phyloP scores from a whole-genome alignment of 768 basidiomycete genomes.

The Boletus reticuloceps region DNA sequence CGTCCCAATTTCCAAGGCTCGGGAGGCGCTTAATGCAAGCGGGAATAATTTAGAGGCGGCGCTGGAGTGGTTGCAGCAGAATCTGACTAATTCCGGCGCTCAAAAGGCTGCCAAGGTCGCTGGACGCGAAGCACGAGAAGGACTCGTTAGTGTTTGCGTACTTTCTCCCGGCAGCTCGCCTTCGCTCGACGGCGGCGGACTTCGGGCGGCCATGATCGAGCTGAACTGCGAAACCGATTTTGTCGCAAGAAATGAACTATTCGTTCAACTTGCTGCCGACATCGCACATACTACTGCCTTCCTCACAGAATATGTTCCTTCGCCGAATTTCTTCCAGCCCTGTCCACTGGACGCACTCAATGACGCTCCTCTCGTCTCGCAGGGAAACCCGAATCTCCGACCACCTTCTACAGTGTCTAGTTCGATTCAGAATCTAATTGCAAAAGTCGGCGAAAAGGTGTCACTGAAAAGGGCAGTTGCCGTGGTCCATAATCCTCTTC shows the following conservation, averaged over 20 bases:
- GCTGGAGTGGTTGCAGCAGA: constrained; percentile 76
- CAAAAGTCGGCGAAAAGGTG: constrained; percentile 81
- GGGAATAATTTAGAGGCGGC: constrained; percentile 75
- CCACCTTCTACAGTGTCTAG: constrained; percentile 50
- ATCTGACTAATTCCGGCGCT: constrained; percentile 67
- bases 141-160: constrained; percentile 73
- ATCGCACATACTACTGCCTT: constrained; percentile 85
- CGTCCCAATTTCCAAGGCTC: constrained; percentile 84
- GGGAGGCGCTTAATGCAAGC: constrained; percentile 75
- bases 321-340: constrained; percentile 40
- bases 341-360: constrained; percentile 51
- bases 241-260: constrained; percentile 83
- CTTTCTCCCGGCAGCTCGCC: constrained; percentile 59
- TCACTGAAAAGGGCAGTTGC: constrained; percentile 58
- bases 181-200: constrained; percentile 38
- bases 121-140: constrained; percentile 71
- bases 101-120: constrained; percentile 83
- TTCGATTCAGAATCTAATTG: constrained; percentile 67
- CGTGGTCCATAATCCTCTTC: constrained; percentile 37
- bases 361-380: constrained; percentile 67
- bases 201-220: constrained; percentile 86
- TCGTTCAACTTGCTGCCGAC: constrained; percentile 70
- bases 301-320: constrained; percentile 45
- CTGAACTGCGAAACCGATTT: constrained; percentile 98
- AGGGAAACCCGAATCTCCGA: constrained; percentile 26